A percentile compares a stretch with the other conserved stretches of the same genome.
These are phyloP conservation scores for Huntiella savannae DNA, from an alignment of 2,329 filamentous ascomycete species.

Conservation along the genomic window DNA sequence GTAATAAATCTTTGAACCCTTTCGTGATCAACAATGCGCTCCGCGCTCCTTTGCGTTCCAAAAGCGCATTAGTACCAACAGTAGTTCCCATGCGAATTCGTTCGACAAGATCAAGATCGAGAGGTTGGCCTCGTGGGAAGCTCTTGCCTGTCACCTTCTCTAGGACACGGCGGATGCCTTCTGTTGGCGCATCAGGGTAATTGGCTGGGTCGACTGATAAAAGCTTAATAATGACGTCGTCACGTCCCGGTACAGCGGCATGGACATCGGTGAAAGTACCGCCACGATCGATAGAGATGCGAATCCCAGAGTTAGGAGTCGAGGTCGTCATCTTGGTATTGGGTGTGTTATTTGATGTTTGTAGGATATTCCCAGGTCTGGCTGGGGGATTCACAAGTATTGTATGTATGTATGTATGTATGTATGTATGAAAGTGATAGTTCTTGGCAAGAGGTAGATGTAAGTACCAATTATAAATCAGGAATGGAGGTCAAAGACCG, in stretches of 20 bases:
- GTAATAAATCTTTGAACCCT: conserved; percentile 72
- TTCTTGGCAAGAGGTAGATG: too few species aligned
- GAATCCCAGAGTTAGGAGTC: conserved; percentile 30
- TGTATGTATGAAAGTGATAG: too few species aligned
- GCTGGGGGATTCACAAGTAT: too few species aligned
- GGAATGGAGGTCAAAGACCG: too few species aligned
- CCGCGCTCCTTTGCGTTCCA: conserved; percentile 77
- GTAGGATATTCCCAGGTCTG: background rate
- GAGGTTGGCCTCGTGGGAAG: conserved; percentile 57
- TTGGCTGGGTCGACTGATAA: conserved; percentile 80
- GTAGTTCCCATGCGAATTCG: conserved; percentile 94
- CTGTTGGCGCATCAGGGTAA: conserved; percentile 77
- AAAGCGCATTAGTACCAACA: conserved; percentile 76
- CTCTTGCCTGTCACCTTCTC: conserved; percentile 55
- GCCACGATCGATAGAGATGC: conserved; percentile 62
- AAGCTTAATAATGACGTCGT: conserved; percentile 72
- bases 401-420: too few species aligned
- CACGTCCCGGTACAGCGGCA: conserved; percentile 51
- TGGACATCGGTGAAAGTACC: conserved; percentile 90
- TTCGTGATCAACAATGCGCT: conserved; percentile 76
- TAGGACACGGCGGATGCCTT: conserved; percentile 75
- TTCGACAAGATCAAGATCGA: conserved; percentile 71
- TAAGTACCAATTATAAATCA: too few species aligned
- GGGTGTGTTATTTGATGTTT: background rate
- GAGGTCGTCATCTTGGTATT: too few species aligned